Conservation (phyloP, 1,139 yeast genomes). For the Suhomyces bokatorum region DNA sequence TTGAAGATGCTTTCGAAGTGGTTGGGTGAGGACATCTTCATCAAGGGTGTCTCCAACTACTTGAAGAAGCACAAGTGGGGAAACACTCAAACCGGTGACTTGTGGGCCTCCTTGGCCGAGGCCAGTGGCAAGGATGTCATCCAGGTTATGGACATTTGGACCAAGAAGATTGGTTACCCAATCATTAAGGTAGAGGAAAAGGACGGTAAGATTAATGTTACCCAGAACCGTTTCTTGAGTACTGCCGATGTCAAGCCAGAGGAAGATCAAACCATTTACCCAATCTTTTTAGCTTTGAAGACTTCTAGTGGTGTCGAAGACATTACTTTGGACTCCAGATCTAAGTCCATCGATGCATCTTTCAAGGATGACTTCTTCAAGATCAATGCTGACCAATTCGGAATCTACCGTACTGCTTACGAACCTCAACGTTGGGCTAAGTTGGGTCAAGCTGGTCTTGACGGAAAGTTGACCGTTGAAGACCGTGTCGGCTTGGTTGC, state of each 20-base stretch:
- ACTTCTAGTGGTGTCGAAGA: conserved; percentile 61
- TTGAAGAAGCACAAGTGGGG: conserved; percentile 28
- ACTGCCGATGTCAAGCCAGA: conserved; percentile 53
- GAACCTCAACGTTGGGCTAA: conserved; percentile 71
- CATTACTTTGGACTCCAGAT: conserved; percentile 56
- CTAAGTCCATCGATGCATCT: conserved; percentile 46
- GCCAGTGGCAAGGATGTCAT: conserved; percentile 27
- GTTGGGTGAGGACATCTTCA: conserved; percentile 27
- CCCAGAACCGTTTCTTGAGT: conserved; percentile 57
- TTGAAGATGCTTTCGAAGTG: conserved; percentile 31
- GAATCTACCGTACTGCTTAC: conserved; percentile 81
- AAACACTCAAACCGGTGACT: conserved; percentile 29
- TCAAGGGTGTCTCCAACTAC: conserved; percentile 30
- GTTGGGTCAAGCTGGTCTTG: conserved; percentile 68
- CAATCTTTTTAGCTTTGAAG: conserved; percentile 78
- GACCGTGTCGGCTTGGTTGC: conserved; percentile 87
- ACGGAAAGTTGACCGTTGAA: conserved; percentile 69
- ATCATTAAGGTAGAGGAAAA: conserved; percentile 23
- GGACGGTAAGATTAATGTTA: conserved; percentile 31
- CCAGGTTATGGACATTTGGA: conserved; percentile 30
- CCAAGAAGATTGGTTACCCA: conserved; percentile 30
- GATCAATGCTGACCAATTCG: conserved; percentile 79
- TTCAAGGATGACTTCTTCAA: conserved; percentile 54
- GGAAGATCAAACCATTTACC: conserved; percentile 62
- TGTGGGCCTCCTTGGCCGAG: conserved; percentile 27